Evolutionary conservation across 805 yeast genomes (phyloP).

Genomic region (Wickerhamiella galacta): DNA sequence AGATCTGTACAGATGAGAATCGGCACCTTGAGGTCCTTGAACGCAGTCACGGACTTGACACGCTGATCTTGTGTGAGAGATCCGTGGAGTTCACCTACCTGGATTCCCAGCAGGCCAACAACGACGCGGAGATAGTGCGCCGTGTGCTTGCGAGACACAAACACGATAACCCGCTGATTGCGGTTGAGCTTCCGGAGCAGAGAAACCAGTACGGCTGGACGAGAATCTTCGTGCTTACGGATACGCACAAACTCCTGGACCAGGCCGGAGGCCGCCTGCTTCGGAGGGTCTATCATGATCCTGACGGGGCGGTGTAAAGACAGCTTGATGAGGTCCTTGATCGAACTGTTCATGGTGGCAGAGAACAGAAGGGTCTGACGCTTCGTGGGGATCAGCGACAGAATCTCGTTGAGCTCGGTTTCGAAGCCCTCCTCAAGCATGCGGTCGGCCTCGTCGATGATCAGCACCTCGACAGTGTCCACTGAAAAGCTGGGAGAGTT

Average conservation of each 20-base stretch:
- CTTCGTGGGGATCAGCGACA: constrained; percentile 70
- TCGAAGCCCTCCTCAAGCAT: constrained; percentile 99
- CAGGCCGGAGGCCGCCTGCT: constrained; percentile 79
- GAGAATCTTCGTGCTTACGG: constrained; percentile 58
- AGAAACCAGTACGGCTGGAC: constrained; percentile 67
- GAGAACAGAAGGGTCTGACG: constrained; percentile 90
- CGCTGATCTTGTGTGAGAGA: constrained; percentile 83
- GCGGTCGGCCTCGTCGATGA: constrained; percentile 96
- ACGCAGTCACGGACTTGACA: constrained; percentile 61
- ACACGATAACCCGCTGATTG: constrained; percentile 66
- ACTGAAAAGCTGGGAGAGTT: constrained; percentile 87
- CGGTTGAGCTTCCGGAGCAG: constrained; percentile 53
- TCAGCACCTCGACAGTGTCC: constrained; percentile 80
- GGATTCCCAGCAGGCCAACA: constrained; percentile 57
- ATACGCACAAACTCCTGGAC: constrained; percentile 89
- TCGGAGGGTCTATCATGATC: constrained; percentile 92
- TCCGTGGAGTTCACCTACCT: constrained; percentile 69
- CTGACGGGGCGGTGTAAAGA: constrained; percentile 83
- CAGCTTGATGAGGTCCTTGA: constrained; percentile 72
- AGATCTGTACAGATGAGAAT: constrained; percentile 89
- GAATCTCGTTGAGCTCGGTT: constrained; percentile 79
- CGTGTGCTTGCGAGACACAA: constrained; percentile 78
- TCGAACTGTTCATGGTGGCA: constrained; percentile 94
- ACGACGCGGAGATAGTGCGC: constrained; percentile 83
- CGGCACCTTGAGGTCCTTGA: constrained; percentile 70